Base-by-base conservation (phyloP, 1,284 basidiomycete species). In the Abortiporus biennis region DNA sequence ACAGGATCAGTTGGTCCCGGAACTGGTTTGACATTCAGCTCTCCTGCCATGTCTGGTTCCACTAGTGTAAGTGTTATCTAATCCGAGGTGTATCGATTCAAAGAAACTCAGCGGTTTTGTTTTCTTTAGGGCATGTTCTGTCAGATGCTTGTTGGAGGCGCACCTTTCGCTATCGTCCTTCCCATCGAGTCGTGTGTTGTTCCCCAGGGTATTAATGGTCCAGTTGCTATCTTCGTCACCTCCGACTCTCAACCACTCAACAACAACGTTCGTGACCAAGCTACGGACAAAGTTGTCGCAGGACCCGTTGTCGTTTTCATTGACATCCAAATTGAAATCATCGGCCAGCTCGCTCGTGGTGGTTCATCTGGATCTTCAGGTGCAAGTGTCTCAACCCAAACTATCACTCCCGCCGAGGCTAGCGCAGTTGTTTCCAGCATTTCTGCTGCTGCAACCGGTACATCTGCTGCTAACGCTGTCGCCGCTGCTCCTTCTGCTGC, bases 61-160 rank as follows among this genome's bases (percentile, higher is more conserved):
- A 61, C 67, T 42, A 62, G 66, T 35, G 78, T 80, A 54, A 64
- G 71, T 53, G 6, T 3, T 6, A 16, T 29, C 13, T 43, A 20
- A 40, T n/a, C n/a, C n/a, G n/a, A n/a, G n/a, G n/a, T n/a, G n/a
- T n/a, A n/a, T n/a, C n/a, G n/a, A n/a, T n/a, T n/a, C n/a, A n/a
- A n/a, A n/a, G n/a, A n/a, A n/a, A n/a, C n/a, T n/a, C n/a, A n/a
- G n/a, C n/a, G n/a, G n/a, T n/a, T n/a, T n/a, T n/a, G 9, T n/a
- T n/a, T 29, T n/a, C 27, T 29, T 15, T 52, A 85, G 81, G 59
- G 56, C 42, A 57, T 86, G 24, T 78, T 71, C 63, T 91, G 88
- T 64, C 81, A 90, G 63, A 85, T 90, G 77, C 64, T 90, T 49
- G 53, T 78, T 42, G 86, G 85, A 29, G 80, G 81, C 27, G 50